A percentile compares a stretch with the other conserved stretches of the same genome.
Evolutionary conservation across 2,329 filamentous ascomycete species (phyloP).

Genomic region (Botrytis deweyae): DNA sequence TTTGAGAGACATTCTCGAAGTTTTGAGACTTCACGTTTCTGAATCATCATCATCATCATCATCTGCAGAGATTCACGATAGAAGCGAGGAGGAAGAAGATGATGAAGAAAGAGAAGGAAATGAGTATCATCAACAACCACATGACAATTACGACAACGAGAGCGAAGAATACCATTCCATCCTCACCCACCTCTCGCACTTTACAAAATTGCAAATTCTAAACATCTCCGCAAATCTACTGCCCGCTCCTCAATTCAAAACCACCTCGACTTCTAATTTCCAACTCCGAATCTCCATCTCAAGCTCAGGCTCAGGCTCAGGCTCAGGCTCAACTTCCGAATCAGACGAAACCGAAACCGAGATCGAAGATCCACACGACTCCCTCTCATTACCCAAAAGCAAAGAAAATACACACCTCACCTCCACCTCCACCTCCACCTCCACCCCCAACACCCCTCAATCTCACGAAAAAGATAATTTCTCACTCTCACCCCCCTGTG

Average conservation of each 20-base stretch:
- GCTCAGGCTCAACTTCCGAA: no score
- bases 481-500: accelerated
- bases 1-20: neutral
- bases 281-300: neutral
- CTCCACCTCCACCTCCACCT: accelerated
- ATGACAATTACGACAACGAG: neutral
- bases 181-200: neutral
- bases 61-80: neutral
- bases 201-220: neutral
- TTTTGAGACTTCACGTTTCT: neutral
- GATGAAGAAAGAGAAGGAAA: neutral
- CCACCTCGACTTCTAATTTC: no score
- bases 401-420: neutral
- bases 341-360: no score
- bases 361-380: accelerated
- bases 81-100: neutral
- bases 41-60: neutral
- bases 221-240: neutral
- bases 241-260: neutral
- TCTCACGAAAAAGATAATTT: neutral
- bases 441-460: neutral
- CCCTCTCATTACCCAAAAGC: neutral
- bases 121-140: accelerated
- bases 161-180: neutral
- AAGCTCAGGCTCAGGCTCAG: no score